Evolutionary conservation across 2,329 filamentous ascomycete species (phyloP), one percentile per base, ranked within the genome.

Genomic region (Macrophomina pseudophaseolina): DNA sequence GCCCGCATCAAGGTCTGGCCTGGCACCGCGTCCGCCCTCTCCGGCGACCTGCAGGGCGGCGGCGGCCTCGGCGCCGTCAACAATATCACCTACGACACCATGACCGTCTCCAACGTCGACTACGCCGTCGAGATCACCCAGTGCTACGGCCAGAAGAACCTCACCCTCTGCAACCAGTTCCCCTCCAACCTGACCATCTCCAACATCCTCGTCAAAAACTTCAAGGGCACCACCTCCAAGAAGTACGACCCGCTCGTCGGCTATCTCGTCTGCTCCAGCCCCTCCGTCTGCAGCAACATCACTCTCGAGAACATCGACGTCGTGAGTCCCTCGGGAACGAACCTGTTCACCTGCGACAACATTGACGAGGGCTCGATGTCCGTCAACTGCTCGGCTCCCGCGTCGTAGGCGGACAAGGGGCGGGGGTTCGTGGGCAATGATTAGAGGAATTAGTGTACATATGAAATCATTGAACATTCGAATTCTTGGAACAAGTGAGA

Each of bases 1-100:
- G 90, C 89, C 0, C 86, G 90, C 67, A 91, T 92, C 79, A 92
- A 92, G 77, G 89, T 91, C 65, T 92, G 89, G 90, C 88, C 89
- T 0, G 87, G 87, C 40, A 72, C 83, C 18, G 71, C 82, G 4
- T 83, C 85, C 1, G 83, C 83, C 0, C 78, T 90, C 4, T 86
- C 86, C 18, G 86, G 83, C 18, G 86, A 88, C 65, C 82, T 90
- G 0, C 86, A 88, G 71, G 89, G 89, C 6, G 88, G 89, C n/a
- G 89, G 88, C 18, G 88, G 88, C 44, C 77, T 76, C 5, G 88
- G 89, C 32, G 80, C 81, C 46, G 89, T 91, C 54, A 82, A 81
- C 66, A 91, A 91, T 74, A 83, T 91, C 68, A 91, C 88, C 1
- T 91, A 89, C 74, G 85, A 90, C 66, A 82, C 80, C 4, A 88